Evolutionary conservation across 2,329 filamentous ascomycete genomes (phyloP).

Genomic region (Plenodomus biglobosus): DNA sequence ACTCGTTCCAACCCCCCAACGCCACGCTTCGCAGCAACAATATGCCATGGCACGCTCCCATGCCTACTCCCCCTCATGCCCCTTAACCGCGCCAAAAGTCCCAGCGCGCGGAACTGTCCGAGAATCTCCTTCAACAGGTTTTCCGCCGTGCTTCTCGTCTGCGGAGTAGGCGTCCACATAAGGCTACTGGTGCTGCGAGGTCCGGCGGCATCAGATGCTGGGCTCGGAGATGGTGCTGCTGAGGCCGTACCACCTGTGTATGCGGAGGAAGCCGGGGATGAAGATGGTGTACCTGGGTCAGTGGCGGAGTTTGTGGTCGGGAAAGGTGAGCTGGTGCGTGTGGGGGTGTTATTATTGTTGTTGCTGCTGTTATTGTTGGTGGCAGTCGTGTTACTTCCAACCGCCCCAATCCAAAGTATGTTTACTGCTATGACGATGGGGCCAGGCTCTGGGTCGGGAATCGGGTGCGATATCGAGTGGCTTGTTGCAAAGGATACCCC

Average conservation of each 20-base stretch:
- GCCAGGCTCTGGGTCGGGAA: slow-evolving; percentile 28
- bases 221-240: slow-evolving; percentile 11
- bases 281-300: background rate
- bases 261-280: slow-evolving; percentile 12
- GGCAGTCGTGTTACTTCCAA: slow-evolving; percentile 24
- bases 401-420: slow-evolving; percentile 51
- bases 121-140: slow-evolving; percentile 70
- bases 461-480: slow-evolving; percentile 14
- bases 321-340: slow-evolving; percentile 36
- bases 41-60: slow-evolving; percentile 72
- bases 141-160: slow-evolving; percentile 52
- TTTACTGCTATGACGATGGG: slow-evolving; percentile 46
- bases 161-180: slow-evolving; percentile 39
- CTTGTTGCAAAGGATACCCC: slow-evolving; percentile 21
- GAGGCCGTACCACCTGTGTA: slow-evolving; percentile 4
- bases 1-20: slow-evolving; percentile 58
- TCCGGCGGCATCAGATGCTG: background rate
- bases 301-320: slow-evolving; percentile 16
- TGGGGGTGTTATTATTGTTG: slow-evolving; percentile 3
- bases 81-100: slow-evolving; percentile 67
- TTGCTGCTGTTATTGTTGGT: background rate
- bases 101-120: slow-evolving; percentile 67
- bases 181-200: slow-evolving; percentile 30
- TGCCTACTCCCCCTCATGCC: slow-evolving; percentile 61
- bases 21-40: slow-evolving; percentile 70